Evolutionary conservation across 129 eudicot genomes (phyloP).

Genomic region (Lonicera japonica): DNA sequence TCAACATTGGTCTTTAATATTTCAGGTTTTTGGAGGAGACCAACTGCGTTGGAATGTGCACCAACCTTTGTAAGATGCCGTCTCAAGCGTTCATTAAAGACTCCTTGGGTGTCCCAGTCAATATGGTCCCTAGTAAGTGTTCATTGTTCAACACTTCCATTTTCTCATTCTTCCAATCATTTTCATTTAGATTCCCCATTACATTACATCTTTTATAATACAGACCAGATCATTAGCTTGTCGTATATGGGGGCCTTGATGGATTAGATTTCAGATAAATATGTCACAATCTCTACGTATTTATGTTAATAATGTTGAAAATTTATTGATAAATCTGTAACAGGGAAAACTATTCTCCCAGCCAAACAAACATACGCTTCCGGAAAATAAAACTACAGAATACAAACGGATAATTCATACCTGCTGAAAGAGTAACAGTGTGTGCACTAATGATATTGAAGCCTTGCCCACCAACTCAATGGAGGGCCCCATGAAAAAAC

Average conservation of each 20-base stretch:
- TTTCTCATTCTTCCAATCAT: not conserved
- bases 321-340: slow-evolving; percentile 9
- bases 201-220: no score
- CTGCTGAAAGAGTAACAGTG: slow-evolving; percentile 31
- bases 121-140: slow-evolving; percentile 93
- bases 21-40: slow-evolving; percentile 72
- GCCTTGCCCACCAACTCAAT: slow-evolving; percentile 17
- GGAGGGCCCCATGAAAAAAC: slow-evolving; percentile 43
- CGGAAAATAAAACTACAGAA: no score
- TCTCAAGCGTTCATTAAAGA: slow-evolving; percentile 79
- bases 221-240: no score
- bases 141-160: not conserved
- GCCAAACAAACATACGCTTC: no score
- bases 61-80: slow-evolving; percentile 89
- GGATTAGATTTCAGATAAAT: not conserved
- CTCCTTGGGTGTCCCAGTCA: slow-evolving; percentile 66
- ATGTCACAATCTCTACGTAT: not conserved
- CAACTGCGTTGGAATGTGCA: slow-evolving; percentile 95
- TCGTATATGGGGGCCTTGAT: no score
- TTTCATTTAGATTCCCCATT: not conserved
- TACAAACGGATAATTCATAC: slow-evolving; percentile 21
- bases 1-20: slow-evolving; percentile 2
- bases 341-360: slow-evolving; percentile 12
- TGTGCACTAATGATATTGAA: slow-evolving; percentile 39
- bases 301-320: not conserved